Percentiles rank a stretch among this genome's conserved stretches.
These are phyloP conservation scores for Phlyctochytrium bullatum DNA, from an alignment of 192 early-diverging fungal species.

Conservation along the genomic window DNA sequence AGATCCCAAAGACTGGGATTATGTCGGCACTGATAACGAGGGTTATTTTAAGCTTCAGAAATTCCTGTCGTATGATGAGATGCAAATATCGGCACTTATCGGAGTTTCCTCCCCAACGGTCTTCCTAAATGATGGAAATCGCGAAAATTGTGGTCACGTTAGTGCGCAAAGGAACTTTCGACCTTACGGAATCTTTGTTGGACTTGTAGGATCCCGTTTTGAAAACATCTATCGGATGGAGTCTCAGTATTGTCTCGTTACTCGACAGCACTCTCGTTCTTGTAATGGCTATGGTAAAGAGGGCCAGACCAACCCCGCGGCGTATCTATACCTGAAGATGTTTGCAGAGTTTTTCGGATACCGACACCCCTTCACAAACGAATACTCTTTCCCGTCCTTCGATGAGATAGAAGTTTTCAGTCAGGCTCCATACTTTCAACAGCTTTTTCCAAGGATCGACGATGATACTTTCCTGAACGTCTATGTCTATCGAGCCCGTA, in stretches of 20 bases:
- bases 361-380: not conserved
- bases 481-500: slow-evolving; percentile 17
- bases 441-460: not conserved
- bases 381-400: not conserved
- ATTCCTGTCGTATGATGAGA: slow-evolving; percentile 39
- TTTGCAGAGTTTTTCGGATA: not conserved
- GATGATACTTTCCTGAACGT: slow-evolving; percentile 16
- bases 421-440: not conserved
- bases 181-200: slow-evolving; percentile 26
- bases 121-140: slow-evolving; percentile 33
- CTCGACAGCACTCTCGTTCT: not conserved
- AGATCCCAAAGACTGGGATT: too few species aligned
- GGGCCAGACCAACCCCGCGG: not conserved
- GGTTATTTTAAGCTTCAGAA: too few species aligned
- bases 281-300: not conserved
- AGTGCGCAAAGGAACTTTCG: not conserved
- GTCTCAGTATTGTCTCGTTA: slow-evolving; percentile 12
- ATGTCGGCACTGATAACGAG: too few species aligned
- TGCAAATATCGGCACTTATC: slow-evolving; percentile 27
- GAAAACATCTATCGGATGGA: slow-evolving; percentile 25
- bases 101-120: slow-evolving; percentile 27
- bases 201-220: slow-evolving; percentile 31
- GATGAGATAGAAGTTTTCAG: not conserved
- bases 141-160: slow-evolving; percentile 9
- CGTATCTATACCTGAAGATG: not conserved